phyloP scores from a whole-genome alignment of 2,329 filamentous ascomycete genomes.

The Colletotrichum chlorophyti region DNA sequence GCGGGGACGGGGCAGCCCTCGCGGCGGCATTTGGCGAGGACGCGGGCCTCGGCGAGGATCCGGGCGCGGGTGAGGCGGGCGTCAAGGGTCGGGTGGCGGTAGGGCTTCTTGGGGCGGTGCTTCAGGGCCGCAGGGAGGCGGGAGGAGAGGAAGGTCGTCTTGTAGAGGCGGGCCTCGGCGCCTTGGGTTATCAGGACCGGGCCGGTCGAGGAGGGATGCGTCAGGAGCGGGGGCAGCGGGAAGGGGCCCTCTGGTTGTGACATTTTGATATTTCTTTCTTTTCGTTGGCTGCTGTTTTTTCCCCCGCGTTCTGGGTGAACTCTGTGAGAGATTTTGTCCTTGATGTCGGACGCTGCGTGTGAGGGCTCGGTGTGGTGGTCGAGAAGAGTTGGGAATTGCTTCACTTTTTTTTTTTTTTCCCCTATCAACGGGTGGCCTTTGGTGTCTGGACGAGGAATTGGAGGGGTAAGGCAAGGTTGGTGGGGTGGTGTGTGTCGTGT shows the following conservation, averaged over 20 bases:
- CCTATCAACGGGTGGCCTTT: too few relatives aligned
- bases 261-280: too few relatives aligned
- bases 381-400: conserved; percentile 27
- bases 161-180: conserved; percentile 94
- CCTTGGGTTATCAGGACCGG: conserved; percentile 86
- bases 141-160: conserved; percentile 78
- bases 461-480: neutral
- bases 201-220: conserved; percentile 62
- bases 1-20: conserved; percentile 85
- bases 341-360: too few relatives aligned
- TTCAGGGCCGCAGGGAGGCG: conserved; percentile 80
- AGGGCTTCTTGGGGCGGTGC: conserved; percentile 88
- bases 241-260: conserved; percentile 34
- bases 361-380: too few relatives aligned
- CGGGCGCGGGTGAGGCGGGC: conserved; percentile 84
- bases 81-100: conserved; percentile 90
- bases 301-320: too few relatives aligned
- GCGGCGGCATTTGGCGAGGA: conserved; percentile 77
- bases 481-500: conserved; percentile 9
- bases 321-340: too few relatives aligned
- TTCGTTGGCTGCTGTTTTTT: neutral
- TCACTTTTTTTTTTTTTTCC: conserved; percentile 13
- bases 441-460: neutral
- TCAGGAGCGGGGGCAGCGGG: conserved; percentile 70
- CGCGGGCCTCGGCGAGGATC: conserved; percentile 86